Percentiles rank a stretch among this genome's conserved stretches.
phyloP scores from a whole-genome alignment of 2,329 filamentous ascomycete genomes.

The Ilyonectria robusta region DNA sequence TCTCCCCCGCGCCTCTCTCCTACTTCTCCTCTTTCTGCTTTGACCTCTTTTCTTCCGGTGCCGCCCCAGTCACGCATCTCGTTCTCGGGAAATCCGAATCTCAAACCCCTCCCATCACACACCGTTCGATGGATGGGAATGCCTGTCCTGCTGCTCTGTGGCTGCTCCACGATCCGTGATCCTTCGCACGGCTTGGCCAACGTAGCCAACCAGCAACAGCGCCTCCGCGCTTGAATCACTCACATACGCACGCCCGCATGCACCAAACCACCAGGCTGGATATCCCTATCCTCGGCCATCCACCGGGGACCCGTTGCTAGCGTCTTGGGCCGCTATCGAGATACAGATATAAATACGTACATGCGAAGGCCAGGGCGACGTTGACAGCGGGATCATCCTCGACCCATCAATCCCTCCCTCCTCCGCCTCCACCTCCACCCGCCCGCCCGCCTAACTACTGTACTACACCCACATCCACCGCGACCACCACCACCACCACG shows the following conservation, averaged over 20 bases:
- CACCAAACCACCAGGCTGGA: not conserved
- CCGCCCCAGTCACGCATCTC: not conserved
- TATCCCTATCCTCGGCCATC: not conserved
- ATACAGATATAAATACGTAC: not conserved
- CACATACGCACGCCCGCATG: not conserved
- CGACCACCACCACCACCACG: not conserved
- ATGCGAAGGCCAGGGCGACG: not conserved
- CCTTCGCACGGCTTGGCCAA: no score
- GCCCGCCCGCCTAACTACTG: not conserved
- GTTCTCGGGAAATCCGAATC: not conserved
- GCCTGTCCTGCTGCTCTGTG: not conserved
- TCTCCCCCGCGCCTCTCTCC: no score
- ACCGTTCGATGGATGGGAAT: not conserved
- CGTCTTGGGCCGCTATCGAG: conserved; percentile 3
- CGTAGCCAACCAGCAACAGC: no score
- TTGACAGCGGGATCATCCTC: conserved; percentile 7
- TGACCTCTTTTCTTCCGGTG: not conserved
- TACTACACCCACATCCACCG: not conserved
- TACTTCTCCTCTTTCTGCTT: not conserved
- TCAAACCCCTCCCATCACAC: not conserved
- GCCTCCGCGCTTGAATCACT: not conserved
- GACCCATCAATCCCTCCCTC: not conserved
- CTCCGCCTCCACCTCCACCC: conserved; percentile 18
- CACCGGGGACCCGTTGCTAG: not conserved
- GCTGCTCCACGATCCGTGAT: not conserved